Conservation (phyloP, 768 basidiomycete species). For the Lyophyllum shimeji region DNA sequence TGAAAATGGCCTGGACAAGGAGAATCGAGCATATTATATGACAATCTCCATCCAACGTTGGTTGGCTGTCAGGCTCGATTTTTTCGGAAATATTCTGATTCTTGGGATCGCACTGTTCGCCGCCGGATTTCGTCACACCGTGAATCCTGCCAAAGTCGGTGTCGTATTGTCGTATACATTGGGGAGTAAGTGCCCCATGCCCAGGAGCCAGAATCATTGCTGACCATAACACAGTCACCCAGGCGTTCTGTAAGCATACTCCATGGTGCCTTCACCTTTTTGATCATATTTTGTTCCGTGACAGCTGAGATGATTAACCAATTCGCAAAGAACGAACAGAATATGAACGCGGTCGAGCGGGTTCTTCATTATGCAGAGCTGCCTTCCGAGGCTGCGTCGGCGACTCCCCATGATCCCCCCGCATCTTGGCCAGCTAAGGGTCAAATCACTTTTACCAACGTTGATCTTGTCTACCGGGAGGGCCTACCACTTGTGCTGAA, state of each 20-base stretch:
- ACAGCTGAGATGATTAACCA: constrained; percentile 53
- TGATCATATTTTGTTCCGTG: not conserved
- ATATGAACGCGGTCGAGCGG: constrained; percentile 74
- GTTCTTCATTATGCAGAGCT: constrained; percentile 69
- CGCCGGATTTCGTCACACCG: constrained; percentile 52
- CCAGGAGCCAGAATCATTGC: not conserved
- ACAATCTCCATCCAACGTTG: constrained; percentile 66
- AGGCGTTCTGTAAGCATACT: constrained; percentile 47
- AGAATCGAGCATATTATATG: constrained; percentile 66
- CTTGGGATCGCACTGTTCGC: constrained; percentile 73
- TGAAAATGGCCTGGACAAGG: constrained; percentile 53
- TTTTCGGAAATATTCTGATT: constrained; percentile 66
- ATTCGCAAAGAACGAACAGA: constrained; percentile 64
- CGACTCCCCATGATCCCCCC: constrained; percentile 45
- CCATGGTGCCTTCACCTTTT: not conserved
- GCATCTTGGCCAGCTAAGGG: constrained; percentile 52
- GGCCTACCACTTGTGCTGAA: constrained; percentile 67
- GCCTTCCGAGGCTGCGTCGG: constrained; percentile 48
- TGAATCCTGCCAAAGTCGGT: constrained; percentile 61
- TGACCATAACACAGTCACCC: constrained; percentile 39
- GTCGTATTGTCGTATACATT: constrained; percentile 59
- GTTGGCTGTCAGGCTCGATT: constrained; percentile 62
- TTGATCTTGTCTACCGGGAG: constrained; percentile 57
- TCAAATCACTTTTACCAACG: constrained; percentile 52
- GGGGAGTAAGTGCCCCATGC: constrained; percentile 37